Percentiles rank a stretch among this genome's conserved stretches.
phyloP scores from a whole-genome alignment of 2,329 filamentous ascomycete genomes.

The Colletotrichum viniferum region DNA sequence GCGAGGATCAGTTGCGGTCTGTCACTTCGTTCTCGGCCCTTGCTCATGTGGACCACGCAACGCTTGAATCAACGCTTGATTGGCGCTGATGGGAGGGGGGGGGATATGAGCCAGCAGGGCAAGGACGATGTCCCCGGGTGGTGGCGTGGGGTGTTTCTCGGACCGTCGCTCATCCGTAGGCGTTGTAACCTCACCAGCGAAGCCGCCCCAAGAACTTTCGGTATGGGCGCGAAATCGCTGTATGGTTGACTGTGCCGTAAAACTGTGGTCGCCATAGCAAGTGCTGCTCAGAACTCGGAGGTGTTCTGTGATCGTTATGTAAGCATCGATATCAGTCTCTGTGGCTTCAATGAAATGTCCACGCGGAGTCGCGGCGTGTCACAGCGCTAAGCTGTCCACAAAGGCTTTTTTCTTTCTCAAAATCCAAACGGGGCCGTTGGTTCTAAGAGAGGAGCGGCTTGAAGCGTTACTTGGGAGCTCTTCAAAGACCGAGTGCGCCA shows the following conservation, averaged over 20 bases:
- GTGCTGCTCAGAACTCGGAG: background rate
- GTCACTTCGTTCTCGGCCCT: background rate
- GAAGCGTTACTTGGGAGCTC: background rate
- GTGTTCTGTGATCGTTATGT: background rate
- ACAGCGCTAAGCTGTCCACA: background rate
- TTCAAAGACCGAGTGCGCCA: background rate
- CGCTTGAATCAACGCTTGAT: background rate
- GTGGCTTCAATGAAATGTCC: background rate
- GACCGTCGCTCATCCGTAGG: slow-evolving; percentile 6
- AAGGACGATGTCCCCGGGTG: background rate
- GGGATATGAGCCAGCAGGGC: background rate
- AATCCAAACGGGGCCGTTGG: background rate
- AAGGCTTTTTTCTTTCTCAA: background rate
- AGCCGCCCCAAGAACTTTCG: background rate
- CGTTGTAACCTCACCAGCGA: slow-evolving; percentile 13
- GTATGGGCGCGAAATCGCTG: background rate
- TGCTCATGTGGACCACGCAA: background rate
- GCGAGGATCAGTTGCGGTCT: background rate
- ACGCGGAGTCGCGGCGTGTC: background rate
- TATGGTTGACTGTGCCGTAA: background rate
- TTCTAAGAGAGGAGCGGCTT: background rate
- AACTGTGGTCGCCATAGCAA: background rate
- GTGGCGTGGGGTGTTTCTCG: background rate
- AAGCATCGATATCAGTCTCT: background rate
- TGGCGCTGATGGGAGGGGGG: background rate